Evolutionary conservation across 78 protist species (phyloP).

Genomic region (Monocercomonoides exilis): DNA sequence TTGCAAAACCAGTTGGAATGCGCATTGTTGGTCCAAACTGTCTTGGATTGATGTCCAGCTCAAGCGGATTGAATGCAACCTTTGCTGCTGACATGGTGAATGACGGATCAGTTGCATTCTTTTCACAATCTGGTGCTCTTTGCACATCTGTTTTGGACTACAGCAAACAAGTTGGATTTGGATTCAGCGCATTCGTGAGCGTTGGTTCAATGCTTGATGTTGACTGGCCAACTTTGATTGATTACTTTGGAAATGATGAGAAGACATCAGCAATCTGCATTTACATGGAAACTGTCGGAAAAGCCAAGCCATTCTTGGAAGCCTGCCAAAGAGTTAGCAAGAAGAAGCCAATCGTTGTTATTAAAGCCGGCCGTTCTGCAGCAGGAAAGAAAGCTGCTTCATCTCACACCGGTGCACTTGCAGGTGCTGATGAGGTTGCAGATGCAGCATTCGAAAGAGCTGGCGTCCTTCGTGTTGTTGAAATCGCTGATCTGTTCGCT

Average conservation of each 20-base stretch:
- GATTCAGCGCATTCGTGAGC: slow-evolving; percentile 29
- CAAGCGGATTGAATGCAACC: slow-evolving; percentile 19
- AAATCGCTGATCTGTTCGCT: background rate
- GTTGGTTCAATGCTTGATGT: slow-evolving; percentile 35
- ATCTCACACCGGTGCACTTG: slow-evolving; percentile 41
- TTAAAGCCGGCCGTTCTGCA: slow-evolving; percentile 34
- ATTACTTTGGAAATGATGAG: slow-evolving; percentile 15
- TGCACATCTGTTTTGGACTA: slow-evolving; percentile 28
- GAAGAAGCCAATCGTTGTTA: slow-evolving; percentile 30
- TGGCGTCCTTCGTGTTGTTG: background rate
- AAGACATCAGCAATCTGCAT: slow-evolving; percentile 19
- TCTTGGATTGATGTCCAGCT: background rate
- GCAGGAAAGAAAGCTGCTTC: slow-evolving; percentile 22
- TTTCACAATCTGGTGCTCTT: slow-evolving; percentile 48
- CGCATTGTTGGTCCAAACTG: slow-evolving; percentile 37
- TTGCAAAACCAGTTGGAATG: background rate
- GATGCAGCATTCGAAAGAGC: slow-evolving; percentile 3
- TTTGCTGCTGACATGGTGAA: slow-evolving; percentile 13
- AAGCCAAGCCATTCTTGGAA: slow-evolving; percentile 16
- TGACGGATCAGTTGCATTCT: slow-evolving; percentile 20
- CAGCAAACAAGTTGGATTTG: background rate
- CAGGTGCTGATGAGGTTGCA: slow-evolving; percentile 25
- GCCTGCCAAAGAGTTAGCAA: slow-evolving; percentile 15
- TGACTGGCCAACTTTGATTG: slow-evolving; percentile 21
- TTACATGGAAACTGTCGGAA: slow-evolving; percentile 30